Percentiles rank a stretch among this genome's conserved stretches.
Conservation (phyloP, 192 early-diverging fungal genomes). For the Mortierella claussenii region DNA sequence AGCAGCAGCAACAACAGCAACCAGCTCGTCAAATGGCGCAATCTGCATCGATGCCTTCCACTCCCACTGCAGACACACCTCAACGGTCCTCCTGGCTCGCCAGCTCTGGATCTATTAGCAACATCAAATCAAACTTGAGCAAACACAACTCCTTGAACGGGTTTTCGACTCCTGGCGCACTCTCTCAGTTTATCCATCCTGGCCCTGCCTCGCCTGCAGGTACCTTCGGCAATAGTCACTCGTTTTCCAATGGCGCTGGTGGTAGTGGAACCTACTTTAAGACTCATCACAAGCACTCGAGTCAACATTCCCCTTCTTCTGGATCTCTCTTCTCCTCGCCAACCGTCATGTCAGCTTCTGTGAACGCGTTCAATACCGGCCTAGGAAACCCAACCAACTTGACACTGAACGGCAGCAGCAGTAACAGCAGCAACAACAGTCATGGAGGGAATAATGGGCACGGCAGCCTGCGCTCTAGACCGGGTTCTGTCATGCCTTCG, state of each 20-base stretch:
- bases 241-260: slow-evolving; percentile 13
- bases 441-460: background rate
- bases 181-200: slow-evolving; percentile 51
- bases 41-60: slow-evolving; percentile 27
- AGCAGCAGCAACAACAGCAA: slow-evolving; percentile 10
- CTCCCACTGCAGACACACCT: slow-evolving; percentile 14
- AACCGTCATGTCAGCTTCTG: slow-evolving; percentile 49
- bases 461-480: slow-evolving; percentile 5
- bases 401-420: slow-evolving; percentile 28
- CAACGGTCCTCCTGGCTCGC: slow-evolving; percentile 42
- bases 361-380: slow-evolving; percentile 45
- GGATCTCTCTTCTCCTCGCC: slow-evolving; percentile 43
- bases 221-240: background rate
- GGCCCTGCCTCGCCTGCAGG: slow-evolving; percentile 32
- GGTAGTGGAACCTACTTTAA: slow-evolving; percentile 23
- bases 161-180: slow-evolving; percentile 44
- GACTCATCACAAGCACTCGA: slow-evolving; percentile 52
- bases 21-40: slow-evolving; percentile 10
- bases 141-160: slow-evolving; percentile 42
- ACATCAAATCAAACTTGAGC: slow-evolving; percentile 26
- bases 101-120: slow-evolving; percentile 47
- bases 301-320: slow-evolving; percentile 37
- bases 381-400: slow-evolving; percentile 38
- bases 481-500: background rate
- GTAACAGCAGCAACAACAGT: too few relatives aligned